Conservation (phyloP, 192 early-diverging fungal genomes). For the Thamnidium elegans region DNA sequence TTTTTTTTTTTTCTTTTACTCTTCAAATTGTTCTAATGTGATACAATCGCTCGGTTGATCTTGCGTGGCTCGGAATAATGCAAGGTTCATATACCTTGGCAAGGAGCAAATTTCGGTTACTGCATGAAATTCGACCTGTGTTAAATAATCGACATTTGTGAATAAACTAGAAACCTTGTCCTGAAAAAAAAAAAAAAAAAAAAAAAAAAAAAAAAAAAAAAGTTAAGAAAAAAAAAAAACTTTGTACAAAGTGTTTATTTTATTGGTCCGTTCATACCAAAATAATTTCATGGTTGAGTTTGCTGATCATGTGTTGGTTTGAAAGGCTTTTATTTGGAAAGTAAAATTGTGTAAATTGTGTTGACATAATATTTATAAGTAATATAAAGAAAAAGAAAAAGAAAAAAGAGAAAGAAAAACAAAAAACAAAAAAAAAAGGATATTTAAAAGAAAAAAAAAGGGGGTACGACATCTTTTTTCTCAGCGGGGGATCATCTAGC, state of each 20-base stretch:
- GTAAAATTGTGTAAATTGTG: constrained; percentile 3
- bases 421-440: not conserved
- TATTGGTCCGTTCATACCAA: not conserved
- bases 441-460: not conserved
- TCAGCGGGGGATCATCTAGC: too few relatives aligned
- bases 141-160: constrained; percentile 13
- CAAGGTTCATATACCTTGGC: constrained; percentile 69
- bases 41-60: constrained; percentile 3
- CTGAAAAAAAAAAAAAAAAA: not conserved
- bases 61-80: constrained; percentile 52
- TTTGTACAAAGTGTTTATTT: not conserved
- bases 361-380: not conserved
- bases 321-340: constrained; percentile 5
- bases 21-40: constrained; percentile 7
- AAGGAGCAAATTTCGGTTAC: constrained; percentile 49
- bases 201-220: not conserved
- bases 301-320: not conserved
- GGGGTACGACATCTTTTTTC: not conserved
- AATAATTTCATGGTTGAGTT: not conserved
- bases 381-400: not conserved
- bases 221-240: not conserved
- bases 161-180: not conserved
- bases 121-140: constrained; percentile 22
- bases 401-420: not conserved
- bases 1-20: constrained; percentile 9